Evolutionary conservation across 257 asterid genomes (phyloP).

Genomic region (Cynanchum wilfordii): DNA sequence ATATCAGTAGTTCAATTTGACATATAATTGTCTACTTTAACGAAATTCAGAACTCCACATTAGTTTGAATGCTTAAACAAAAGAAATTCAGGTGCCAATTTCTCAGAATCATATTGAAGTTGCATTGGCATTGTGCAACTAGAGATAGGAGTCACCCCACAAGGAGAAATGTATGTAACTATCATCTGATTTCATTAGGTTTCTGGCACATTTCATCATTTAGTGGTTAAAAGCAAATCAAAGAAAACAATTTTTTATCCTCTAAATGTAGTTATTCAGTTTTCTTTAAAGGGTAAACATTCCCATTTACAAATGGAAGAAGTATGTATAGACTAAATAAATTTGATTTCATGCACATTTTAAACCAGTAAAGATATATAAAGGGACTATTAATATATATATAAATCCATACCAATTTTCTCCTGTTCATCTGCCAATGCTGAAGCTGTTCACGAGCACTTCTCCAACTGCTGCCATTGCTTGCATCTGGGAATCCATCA

Average conservation of each 20-base stretch:
- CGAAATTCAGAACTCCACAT: not conserved
- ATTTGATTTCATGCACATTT: not conserved
- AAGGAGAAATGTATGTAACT: not conserved
- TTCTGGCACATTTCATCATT: not conserved
- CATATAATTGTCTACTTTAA: not conserved
- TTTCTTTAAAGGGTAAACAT: not conserved
- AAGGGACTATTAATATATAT: not conserved
- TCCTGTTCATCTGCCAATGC: constrained; percentile 61
- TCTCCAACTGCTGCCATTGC: constrained; percentile 39
- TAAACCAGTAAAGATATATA: not conserved
- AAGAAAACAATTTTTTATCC: not conserved
- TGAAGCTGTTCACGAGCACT: constrained; percentile 55
- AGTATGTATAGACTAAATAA: not conserved
- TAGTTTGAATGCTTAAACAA: not conserved
- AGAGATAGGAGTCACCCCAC: no score
- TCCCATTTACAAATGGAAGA: not conserved
- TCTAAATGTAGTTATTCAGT: not conserved
- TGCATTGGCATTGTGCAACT: not conserved
- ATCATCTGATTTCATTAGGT: not conserved
- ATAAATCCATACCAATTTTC: constrained; percentile 42
- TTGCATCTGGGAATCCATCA: constrained; percentile 44
- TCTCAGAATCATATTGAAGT: not conserved
- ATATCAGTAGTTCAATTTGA: not conserved
- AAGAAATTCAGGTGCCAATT: not conserved
- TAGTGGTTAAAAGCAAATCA: not conserved